Evolutionary conservation across 352 stramenopile genomes (phyloP).

Genomic region (Phytophthora vignae): DNA sequence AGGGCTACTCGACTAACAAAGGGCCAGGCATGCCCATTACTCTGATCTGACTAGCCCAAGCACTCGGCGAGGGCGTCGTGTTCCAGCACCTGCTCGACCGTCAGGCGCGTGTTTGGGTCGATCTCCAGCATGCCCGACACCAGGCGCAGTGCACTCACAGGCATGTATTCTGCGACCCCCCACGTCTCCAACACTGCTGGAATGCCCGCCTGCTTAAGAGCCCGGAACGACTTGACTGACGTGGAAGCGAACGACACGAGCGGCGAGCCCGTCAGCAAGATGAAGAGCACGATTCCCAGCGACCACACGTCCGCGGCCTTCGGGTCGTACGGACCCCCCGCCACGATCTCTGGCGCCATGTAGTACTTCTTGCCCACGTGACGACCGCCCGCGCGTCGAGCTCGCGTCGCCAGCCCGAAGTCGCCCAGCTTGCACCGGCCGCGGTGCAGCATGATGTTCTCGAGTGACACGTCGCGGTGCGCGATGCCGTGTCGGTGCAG

Average conservation of each 20-base stretch:
- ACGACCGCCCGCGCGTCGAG: background rate
- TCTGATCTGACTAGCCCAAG: background rate
- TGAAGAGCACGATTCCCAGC: constrained; percentile 58
- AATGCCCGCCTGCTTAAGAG: constrained; percentile 17
- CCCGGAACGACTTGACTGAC: constrained; percentile 22
- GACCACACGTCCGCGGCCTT: constrained; percentile 50
- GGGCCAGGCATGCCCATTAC: background rate
- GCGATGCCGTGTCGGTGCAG: constrained; percentile 38
- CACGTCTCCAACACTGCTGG: constrained; percentile 13
- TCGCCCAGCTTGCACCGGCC: constrained; percentile 55
- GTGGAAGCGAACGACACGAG: constrained; percentile 36
- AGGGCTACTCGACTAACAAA: constrained; percentile 10
- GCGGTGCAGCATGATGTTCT: constrained; percentile 53
- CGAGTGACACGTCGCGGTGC: constrained; percentile 61
- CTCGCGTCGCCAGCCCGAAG: constrained; percentile 49
- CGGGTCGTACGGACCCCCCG: constrained; percentile 36
- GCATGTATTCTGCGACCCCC: constrained; percentile 10
- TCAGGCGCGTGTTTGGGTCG: constrained; percentile 33
- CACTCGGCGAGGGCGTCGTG: constrained; percentile 27
- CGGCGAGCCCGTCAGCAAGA: constrained; percentile 52
- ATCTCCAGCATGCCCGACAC: constrained; percentile 41
- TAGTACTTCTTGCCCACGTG: constrained; percentile 46
- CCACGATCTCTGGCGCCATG: constrained; percentile 38
- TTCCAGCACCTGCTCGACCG: constrained; percentile 28
- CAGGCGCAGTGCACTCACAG: constrained; percentile 13